Base-by-base conservation (phyloP, 352 stramenopile species). In the Pythium scleroteichum region DNA sequence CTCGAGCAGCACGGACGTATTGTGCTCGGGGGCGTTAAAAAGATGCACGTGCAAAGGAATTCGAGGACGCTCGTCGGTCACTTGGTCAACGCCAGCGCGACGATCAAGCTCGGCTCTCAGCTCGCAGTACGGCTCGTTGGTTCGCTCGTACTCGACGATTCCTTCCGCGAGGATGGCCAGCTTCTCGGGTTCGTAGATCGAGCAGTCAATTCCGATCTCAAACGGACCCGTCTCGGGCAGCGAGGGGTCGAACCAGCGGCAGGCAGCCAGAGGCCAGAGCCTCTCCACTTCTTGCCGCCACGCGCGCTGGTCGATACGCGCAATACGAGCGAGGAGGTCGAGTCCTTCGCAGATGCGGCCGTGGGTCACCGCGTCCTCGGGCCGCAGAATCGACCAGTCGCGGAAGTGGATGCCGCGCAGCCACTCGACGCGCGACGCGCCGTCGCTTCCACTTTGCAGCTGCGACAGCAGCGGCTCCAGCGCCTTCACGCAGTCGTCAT, bases 281-380 rank as follows among this genome's bases (percentile, higher is more conserved):
- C 16, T 13, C 20, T 33, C 14, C 7, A 51, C 20, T 20, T 33
- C 3, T 6, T 14, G n/a, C 23, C 33, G 24, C 44, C 44, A 51
- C 23, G 22, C 38, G 38, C 38, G 14, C 4, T 4, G 38, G 38
- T 44, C 38, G 13, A 8, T 13, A 5, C 44, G 44, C 24, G 44
- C 44, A 20, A 48, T 48, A 20, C 6, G 10, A 5, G n/a, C 42
- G 3, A 48, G 42, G 4, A 48, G 42, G 22, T 23, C 22, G n/a
- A 48, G 42, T 20, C n/a, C 42, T 10, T 51, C 44, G 26, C 44
- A 51, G 22, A 32, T 29, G 20, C 44, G 44, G 22, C 26, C 44
- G 8, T 33, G 20, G 12, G 41, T 16, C 16, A 8, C 16, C 23
- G 5, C 5, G 5, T 35, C 29, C 5, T 35, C 5, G 5, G 10